These are phyloP conservation scores for Aspergillus haitiensis DNA, from an alignment of 495 filamentous ascomycete species.

Conservation along the genomic window DNA sequence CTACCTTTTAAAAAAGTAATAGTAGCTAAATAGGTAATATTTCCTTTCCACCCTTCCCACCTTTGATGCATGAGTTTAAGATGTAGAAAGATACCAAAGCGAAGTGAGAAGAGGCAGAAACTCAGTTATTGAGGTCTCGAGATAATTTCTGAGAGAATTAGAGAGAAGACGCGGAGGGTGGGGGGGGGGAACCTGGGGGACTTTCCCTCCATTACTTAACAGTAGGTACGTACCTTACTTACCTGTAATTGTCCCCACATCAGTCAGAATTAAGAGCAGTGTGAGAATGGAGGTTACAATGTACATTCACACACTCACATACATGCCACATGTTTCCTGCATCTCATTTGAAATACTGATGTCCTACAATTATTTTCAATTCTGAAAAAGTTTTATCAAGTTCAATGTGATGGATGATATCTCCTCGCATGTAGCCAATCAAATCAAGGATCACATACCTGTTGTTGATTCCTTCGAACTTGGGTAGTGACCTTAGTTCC, in stretches of 20 bases:
- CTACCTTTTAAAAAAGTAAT: too few relatives aligned
- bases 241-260: too few relatives aligned
- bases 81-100: constrained; percentile 2
- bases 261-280: too few relatives aligned
- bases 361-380: neutral
- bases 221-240: neutral
- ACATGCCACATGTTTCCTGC: neutral
- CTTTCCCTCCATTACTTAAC: neutral
- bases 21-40: neutral
- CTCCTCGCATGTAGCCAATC: constrained; percentile 3
- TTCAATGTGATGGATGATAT: neutral
- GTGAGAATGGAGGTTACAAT: neutral
- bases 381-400: neutral
- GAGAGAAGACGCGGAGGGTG: too few relatives aligned
- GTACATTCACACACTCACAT: neutral
- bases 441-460: constrained; percentile 3
- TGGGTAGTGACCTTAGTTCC: neutral
- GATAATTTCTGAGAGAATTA: too few relatives aligned
- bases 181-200: too few relatives aligned
- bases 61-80: constrained; percentile 7
- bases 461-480: neutral
- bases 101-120: neutral
- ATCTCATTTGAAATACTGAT: constrained; percentile 6
- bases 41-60: neutral
- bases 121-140: neutral